phyloP scores from a whole-genome alignment of 495 filamentous ascomycete species.

The Podospora comata region DNA sequence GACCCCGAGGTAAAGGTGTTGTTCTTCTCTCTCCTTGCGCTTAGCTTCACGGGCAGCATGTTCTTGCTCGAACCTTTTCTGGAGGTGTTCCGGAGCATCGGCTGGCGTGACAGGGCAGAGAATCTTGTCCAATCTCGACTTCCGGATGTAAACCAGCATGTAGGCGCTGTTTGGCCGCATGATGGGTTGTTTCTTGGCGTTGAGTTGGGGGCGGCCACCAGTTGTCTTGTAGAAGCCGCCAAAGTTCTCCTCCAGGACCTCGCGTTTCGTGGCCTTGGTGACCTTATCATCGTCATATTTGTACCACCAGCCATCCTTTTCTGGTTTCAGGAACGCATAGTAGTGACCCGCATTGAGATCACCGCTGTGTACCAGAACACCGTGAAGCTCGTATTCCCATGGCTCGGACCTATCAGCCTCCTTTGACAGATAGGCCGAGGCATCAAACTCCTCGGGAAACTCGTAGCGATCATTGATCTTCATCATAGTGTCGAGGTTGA shows the following conservation, averaged over 20 bases:
- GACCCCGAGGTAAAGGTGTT: constrained; percentile 83
- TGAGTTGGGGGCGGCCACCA: constrained; percentile 37
- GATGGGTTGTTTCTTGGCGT: constrained; percentile 46
- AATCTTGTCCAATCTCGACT: constrained; percentile 75
- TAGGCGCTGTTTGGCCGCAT: constrained; percentile 72
- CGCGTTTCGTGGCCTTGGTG: constrained; percentile 83
- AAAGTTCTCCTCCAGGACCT: constrained; percentile 95
- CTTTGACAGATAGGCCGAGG: constrained; percentile 78
- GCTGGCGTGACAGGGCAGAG: constrained; percentile 68
- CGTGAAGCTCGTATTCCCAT: constrained; percentile 88
- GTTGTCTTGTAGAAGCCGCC: constrained; percentile 77
- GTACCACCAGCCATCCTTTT: constrained; percentile 90
- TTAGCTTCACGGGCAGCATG: constrained; percentile 65
- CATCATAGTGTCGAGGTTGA: constrained; percentile 94
- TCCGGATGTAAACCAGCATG: constrained; percentile 97
- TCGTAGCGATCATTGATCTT: constrained; percentile 99
- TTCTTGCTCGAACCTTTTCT: constrained; percentile 74
- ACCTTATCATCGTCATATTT: constrained; percentile 97
- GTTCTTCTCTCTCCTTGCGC: constrained; percentile 86
- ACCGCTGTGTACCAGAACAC: constrained; percentile 93
- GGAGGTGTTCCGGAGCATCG: constrained; percentile 81
- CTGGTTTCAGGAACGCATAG: constrained; percentile 93
- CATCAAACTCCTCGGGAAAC: constrained; percentile 91
- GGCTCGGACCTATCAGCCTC: constrained; percentile 85
- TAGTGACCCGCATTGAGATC: constrained; percentile 99